Evolutionary conservation across 345 rosid species (phyloP), one percentile per base, ranked within the genome.

Genomic region (Conringia planisiliqua): DNA sequence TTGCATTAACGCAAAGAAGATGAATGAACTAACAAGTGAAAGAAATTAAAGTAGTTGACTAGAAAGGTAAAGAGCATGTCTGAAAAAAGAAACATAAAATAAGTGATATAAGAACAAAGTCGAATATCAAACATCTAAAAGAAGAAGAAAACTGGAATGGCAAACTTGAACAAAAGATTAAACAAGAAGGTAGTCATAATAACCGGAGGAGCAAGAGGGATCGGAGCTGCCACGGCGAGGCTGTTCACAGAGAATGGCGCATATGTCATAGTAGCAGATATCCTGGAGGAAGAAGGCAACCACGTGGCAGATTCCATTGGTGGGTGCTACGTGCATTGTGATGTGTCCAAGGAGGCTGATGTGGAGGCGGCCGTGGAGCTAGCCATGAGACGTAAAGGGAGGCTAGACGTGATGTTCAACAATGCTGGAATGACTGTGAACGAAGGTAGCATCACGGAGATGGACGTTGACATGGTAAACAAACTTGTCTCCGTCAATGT

Each of bases 151-250:
- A 35, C 38, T 55, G 3, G 1, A 50, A 75, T 76, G 79, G 17
- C 32, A 7, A 59, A 18, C 48, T 18, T 14, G 40, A 50, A 17
- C 55, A 68, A 61, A 32, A 87, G 82, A 85, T 71, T 93, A 74
- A 56, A 5, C 20, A 85, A 87, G 14, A 87, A 86, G 78, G 98
- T 89, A 16, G 96, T 86, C 6, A 82, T 90, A 0, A 80, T 93
- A 74, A 90, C 96, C 2, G 98, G 93, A 5, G 98, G 92, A 22
- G 97, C 97, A 36, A 88, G 92, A 78, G 98, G 97, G 16, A 93
- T 89, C 3, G 97, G 97, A 51, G 98, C 92, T 5, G 92, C 96
- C 22, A 82, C 90, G 6, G 97, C 96, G 13, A 86, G 68, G 55
- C 17, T 86, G n/a, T 88, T 90, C 47, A 75, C 92, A 5, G 72